A percentile compares a stretch with the other conserved stretches of the same genome.
Evolutionary conservation across 352 stramenopile species (phyloP).

Genomic region (Globisporangium acanthophoron): DNA sequence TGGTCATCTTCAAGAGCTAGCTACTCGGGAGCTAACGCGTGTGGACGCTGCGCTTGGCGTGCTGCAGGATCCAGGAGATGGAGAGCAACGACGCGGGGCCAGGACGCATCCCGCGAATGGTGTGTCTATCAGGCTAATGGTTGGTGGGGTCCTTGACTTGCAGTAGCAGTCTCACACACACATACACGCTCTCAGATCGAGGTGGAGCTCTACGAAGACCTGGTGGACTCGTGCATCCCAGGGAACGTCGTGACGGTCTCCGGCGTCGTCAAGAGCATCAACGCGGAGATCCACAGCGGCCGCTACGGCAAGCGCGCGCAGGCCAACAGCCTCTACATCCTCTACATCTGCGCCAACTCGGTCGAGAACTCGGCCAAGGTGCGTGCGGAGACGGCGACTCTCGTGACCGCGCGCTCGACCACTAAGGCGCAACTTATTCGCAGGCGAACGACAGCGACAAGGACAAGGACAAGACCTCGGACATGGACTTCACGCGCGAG

Average conservation of each 20-base stretch:
- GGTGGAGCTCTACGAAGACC: slow-evolving; percentile 86
- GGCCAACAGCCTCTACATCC: slow-evolving; percentile 90
- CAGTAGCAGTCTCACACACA: not conserved
- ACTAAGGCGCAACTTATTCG: not conserved
- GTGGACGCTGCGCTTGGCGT: not conserved
- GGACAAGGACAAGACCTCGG: slow-evolving; percentile 46
- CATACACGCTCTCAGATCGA: slow-evolving; percentile 40
- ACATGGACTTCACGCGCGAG: slow-evolving; percentile 84
- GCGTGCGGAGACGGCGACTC: not conserved
- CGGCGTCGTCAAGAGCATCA: slow-evolving; percentile 93
- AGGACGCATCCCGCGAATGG: slow-evolving; percentile 86
- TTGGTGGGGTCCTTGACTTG: not conserved
- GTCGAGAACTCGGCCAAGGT: slow-evolving; percentile 74
- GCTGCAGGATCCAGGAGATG: slow-evolving; percentile 81
- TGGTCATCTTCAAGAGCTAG: not conserved
- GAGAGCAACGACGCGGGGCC: slow-evolving; percentile 85
- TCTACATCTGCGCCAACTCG: slow-evolving; percentile 93
- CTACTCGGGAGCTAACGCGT: not conserved
- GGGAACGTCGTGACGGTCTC: slow-evolving; percentile 93
- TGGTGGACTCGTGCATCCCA: slow-evolving; percentile 95
- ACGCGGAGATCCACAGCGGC: slow-evolving; percentile 89
- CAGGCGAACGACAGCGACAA: slow-evolving; percentile 28
- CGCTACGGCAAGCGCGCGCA: slow-evolving; percentile 87
- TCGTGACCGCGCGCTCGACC: not conserved
- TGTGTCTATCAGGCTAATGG: slow-evolving; percentile 4